Conservation (phyloP, 2,329 filamentous ascomycete genomes). For the Cladorrhinum sp. region DNA sequence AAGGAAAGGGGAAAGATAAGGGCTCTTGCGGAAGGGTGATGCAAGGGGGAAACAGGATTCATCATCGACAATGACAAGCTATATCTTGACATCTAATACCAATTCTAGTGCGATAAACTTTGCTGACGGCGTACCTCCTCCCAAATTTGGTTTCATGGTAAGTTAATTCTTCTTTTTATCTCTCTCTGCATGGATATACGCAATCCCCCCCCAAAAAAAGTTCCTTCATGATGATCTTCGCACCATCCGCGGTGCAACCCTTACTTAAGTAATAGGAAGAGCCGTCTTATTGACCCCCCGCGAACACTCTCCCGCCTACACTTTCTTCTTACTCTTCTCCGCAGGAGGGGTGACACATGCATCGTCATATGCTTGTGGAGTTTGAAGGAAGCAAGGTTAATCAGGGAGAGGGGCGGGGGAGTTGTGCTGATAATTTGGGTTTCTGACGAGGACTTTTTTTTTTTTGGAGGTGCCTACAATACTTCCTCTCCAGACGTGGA, state of each 20-base stretch:
- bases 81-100: no score
- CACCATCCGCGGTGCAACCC: constrained; percentile 35
- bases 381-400: constrained; percentile 15
- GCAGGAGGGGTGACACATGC: constrained; percentile 27
- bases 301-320: constrained; percentile 15
- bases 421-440: constrained; percentile 42
- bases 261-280: constrained; percentile 39
- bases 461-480: constrained; percentile 3
- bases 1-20: no score
- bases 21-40: no score
- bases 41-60: no score
- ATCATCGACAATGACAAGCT: no score
- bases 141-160: background rate
- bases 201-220: background rate
- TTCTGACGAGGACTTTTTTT: constrained; percentile 32
- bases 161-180: background rate
- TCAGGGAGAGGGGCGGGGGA: constrained; percentile 28
- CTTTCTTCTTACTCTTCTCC: constrained; percentile 17
- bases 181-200: background rate
- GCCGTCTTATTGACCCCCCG: constrained; percentile 38
- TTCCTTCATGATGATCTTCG: constrained; percentile 37
- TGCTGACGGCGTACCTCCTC: no score
- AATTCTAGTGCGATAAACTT: no score
- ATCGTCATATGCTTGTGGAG: constrained; percentile 37
- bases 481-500: no score